phyloP scores from a whole-genome alignment of 176 grass and related monocot genomes.

The Carex scoparia region DNA sequence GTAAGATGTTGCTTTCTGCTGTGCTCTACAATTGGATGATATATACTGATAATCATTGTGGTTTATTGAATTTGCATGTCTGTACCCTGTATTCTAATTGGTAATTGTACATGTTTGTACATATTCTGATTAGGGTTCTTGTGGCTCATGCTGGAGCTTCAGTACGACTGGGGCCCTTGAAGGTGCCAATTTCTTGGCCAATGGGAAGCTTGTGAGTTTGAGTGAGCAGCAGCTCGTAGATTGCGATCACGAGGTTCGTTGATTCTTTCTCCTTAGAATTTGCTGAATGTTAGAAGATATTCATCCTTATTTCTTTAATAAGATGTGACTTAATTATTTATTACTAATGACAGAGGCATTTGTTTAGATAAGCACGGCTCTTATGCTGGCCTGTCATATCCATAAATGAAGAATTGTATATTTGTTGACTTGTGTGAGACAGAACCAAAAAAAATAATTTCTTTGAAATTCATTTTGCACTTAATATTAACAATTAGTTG shows the following conservation, averaged over 20 bases:
- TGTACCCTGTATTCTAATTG: not conserved
- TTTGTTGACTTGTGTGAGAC: not conserved
- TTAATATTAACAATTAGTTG: not conserved
- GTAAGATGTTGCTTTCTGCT: not conserved
- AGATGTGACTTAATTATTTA: not conserved
- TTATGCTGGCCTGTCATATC: not conserved
- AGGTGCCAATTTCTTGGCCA: conserved; percentile 70
- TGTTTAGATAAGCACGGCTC: not conserved
- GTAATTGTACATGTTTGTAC: not conserved
- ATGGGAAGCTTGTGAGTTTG: conserved; percentile 61
- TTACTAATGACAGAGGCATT: not conserved
- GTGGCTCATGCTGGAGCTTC: conserved; percentile 87
- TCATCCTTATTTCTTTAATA: conserved; percentile 1
- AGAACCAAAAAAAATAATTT: not conserved
- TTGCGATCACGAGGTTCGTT: conserved; percentile 69
- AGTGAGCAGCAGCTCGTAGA: conserved; percentile 94
- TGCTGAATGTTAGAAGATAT: conserved; percentile 2
- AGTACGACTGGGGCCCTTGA: conserved; percentile 66
- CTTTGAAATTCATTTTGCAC: not conserved
- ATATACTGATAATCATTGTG: not conserved
- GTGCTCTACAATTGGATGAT: not conserved
- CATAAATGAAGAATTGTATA: not conserved
- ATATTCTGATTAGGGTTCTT: conserved; percentile 53
- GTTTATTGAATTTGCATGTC: not conserved
- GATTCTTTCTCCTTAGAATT: not conserved